phyloP scores from a whole-genome alignment of 345 rosid genomes.

The Corchorus olitorius region DNA sequence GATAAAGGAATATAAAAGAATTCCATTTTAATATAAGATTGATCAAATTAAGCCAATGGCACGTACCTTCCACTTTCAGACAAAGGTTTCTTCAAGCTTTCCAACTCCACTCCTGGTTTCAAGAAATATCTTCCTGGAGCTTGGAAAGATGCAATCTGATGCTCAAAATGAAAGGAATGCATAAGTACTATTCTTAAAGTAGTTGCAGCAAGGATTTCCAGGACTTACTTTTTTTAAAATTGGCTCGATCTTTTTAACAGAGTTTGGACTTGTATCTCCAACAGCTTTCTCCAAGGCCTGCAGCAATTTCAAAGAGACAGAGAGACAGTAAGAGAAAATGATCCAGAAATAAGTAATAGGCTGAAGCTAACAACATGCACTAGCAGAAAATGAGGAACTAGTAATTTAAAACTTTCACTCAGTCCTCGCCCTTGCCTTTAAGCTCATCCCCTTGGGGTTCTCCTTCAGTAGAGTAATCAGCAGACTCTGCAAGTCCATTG shows the following conservation, averaged over 20 bases:
- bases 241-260: slow-evolving; percentile 68
- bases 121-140: slow-evolving; percentile 80
- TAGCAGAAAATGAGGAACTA: background rate
- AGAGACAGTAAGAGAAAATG: slow-evolving; percentile 22
- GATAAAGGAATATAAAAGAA: background rate
- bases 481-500: slow-evolving; percentile 63
- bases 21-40: background rate
- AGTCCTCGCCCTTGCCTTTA: slow-evolving; percentile 54
- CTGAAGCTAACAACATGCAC: slow-evolving; percentile 1
- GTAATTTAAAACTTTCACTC: slow-evolving; percentile 19
- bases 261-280: slow-evolving; percentile 61
- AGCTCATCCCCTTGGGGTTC: slow-evolving; percentile 80
- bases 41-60: slow-evolving; percentile 18
- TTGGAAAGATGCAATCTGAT: slow-evolving; percentile 83
- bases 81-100: slow-evolving; percentile 56
- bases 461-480: slow-evolving; percentile 62
- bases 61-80: slow-evolving; percentile 79
- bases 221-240: slow-evolving; percentile 69
- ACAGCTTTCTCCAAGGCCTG: slow-evolving; percentile 87
- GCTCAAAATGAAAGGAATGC: slow-evolving; percentile 37
- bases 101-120: slow-evolving; percentile 68
- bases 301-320: slow-evolving; percentile 15
- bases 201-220: slow-evolving; percentile 30
- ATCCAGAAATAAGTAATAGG: background rate
- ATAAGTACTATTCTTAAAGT: slow-evolving; percentile 20